Evolutionary conservation across 257 asterid species (phyloP).

Genomic region (Forsythia viridissima): DNA sequence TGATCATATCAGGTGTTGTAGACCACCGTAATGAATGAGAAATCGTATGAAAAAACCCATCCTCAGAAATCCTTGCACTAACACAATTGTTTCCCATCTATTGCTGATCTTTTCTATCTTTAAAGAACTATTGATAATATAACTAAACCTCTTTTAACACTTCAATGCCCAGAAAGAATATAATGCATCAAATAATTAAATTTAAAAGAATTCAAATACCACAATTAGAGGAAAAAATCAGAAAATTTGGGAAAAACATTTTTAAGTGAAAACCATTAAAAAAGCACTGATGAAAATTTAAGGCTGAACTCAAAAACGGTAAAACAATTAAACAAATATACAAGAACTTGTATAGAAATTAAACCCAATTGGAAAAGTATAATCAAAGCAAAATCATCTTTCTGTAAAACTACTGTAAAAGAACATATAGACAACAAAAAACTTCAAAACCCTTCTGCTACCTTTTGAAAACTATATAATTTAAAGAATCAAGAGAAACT

Average conservation of each 20-base stretch:
- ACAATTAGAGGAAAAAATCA: not conserved
- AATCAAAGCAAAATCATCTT: not conserved
- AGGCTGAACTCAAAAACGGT: not conserved
- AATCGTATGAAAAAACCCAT: slow-evolving; percentile 25
- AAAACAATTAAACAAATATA: not conserved
- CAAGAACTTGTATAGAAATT: not conserved
- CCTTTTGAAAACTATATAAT: not conserved
- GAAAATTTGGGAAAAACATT: not conserved
- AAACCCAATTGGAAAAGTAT: not conserved
- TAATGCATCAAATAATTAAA: not conserved
- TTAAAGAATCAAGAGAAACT: not conserved
- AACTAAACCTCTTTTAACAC: not conserved
- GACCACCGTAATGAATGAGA: slow-evolving; percentile 23
- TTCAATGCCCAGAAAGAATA: not conserved
- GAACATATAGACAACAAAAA: not conserved
- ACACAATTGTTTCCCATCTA: slow-evolving; percentile 43
- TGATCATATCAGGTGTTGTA: slow-evolving; percentile 14
- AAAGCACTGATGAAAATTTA: no score
- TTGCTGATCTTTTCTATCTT: not conserved
- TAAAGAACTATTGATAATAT: not conserved
- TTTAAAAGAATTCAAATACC: not conserved
- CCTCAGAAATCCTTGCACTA: slow-evolving; percentile 22
- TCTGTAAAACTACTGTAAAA: not conserved
- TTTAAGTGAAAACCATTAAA: not conserved
- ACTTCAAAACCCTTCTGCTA: not conserved